Base-by-base conservation (phyloP, 2,329 filamentous ascomycete genomes). In the Clonostachys chloroleuca region DNA sequence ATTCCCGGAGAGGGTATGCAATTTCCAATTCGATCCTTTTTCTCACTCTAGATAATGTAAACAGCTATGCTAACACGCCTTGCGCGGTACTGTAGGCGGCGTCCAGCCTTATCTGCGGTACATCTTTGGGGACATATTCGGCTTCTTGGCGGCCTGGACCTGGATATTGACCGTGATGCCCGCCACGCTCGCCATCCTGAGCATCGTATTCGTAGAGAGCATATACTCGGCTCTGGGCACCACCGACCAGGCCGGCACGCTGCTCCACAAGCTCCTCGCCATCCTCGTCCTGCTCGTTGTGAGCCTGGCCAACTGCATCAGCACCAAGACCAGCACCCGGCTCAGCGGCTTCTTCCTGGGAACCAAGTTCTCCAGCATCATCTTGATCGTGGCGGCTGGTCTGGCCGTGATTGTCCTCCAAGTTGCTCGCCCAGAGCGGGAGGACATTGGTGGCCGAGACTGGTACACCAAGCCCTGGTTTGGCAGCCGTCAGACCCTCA, bases 91-190 rank as follows among this genome's bases (percentile, higher is more conserved):
- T 30, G 24, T 36, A 70, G 78, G 81, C 5, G 82, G 82, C 14
- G 75, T 84, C 42, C 81, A 85, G 55, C 79, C 80, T 13, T 85
- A 82, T 53, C 69, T 86, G 7, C 71, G 74, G 53, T 74, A 81
- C 58, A 76, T 84, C 34, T 85, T 75, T 51, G 81, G 81, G 33
- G 79, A 84, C 44, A 63, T 78, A 3, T 74, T 75, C 43, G 81
- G 80, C n/a, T 85, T 84, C 54, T 59, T 84, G 6, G 79, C 80
- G 6, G 80, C 80, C 0, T 86, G 81, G 81, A 80, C 81, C 0
- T 85, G 81, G 77, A 75, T 85, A 46, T 72, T 84, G 6, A 79
- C 77, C 17, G 75, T 84, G 20, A 85, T 84, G 73, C 82, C 82
- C 0, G 80, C 80, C 0, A 83, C 81, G 0, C 70, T 84, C 49